A percentile compares a stretch with the other conserved stretches of the same genome.
phyloP scores from a whole-genome alignment of 2,329 filamentous ascomycete genomes.

The Aureobasidium sp. region DNA sequence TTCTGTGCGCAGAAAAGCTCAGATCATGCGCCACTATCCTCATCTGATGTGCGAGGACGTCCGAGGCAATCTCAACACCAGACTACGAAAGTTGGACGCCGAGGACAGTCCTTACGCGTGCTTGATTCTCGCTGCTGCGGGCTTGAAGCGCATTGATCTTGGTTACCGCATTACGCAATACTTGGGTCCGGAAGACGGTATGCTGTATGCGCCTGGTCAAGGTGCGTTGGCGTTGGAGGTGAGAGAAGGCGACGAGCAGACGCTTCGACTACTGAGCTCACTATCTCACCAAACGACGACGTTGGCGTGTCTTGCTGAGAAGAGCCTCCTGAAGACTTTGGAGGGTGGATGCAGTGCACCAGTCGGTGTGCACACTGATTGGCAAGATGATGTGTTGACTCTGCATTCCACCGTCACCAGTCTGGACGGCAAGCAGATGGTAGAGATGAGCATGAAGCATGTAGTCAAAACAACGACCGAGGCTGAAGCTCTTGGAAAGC shows the following conservation, averaged over 20 bases:
- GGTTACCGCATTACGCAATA: constrained; percentile 68
- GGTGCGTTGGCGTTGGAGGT: constrained; percentile 80
- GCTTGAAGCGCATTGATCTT: constrained; percentile 65
- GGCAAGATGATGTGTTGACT: constrained; percentile 49
- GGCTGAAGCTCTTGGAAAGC: constrained; percentile 66
- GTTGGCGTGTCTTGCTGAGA: constrained; percentile 66
- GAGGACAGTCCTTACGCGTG: constrained; percentile 64
- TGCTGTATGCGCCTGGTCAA: constrained; percentile 85
- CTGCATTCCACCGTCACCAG: constrained; percentile 73
- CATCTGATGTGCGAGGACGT: constrained; percentile 69
- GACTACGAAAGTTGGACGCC: constrained; percentile 73
- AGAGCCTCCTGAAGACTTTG: constrained; percentile 73
- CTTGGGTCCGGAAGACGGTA: constrained; percentile 61
- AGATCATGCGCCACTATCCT: constrained; percentile 68
- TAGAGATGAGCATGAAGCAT: constrained; percentile 54
- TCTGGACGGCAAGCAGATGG: constrained; percentile 65
- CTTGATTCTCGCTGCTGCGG: constrained; percentile 79
- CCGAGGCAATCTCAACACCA: constrained; percentile 80
- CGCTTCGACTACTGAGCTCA: constrained; percentile 53
- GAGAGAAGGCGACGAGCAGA: constrained; percentile 58
- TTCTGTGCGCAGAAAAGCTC: constrained; percentile 76
- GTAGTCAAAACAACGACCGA: constrained; percentile 52
- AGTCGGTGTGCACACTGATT: constrained; percentile 67
- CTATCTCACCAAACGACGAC: constrained; percentile 59
- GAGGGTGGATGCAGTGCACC: constrained; percentile 92